Evolutionary conservation across 1,139 yeast genomes (phyloP).

Genomic region (Taphrina deformans): DNA sequence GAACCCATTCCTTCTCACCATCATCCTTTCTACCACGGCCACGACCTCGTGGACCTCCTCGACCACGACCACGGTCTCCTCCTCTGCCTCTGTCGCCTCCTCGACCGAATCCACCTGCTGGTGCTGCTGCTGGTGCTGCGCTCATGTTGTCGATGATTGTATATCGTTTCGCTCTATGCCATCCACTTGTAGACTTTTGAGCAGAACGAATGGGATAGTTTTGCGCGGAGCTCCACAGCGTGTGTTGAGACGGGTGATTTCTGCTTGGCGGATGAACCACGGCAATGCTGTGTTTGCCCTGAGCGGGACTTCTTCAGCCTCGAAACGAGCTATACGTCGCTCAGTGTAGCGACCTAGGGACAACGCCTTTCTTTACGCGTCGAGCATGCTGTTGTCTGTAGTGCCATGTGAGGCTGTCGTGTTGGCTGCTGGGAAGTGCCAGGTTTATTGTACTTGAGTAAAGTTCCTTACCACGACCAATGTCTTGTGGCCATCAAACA

Average conservation of each 20-base stretch:
- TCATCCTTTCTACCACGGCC: constrained; percentile 63
- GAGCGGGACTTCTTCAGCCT: background rate
- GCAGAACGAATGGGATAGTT: constrained; percentile 1
- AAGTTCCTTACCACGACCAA: too few species aligned
- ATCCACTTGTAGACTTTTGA: constrained; percentile 7
- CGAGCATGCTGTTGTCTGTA: too few species aligned
- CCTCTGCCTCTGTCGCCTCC: constrained; percentile 38
- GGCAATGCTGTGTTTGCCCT: background rate
- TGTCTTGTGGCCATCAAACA: too few species aligned
- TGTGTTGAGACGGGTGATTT: background rate
- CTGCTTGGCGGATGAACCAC: background rate
- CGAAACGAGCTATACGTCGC: background rate
- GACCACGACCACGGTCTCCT: constrained; percentile 45
- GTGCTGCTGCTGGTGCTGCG: constrained; percentile 33
- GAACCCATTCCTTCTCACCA: constrained; percentile 99
- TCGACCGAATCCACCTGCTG: constrained; percentile 32
- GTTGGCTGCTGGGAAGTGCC: too few species aligned
- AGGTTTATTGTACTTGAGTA: too few species aligned
- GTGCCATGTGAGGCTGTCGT: too few species aligned
- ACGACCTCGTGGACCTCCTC: constrained; percentile 60
- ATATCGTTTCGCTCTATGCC: background rate
- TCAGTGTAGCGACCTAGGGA: too few species aligned
- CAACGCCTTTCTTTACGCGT: too few species aligned
- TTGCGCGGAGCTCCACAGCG: background rate
- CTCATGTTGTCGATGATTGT: constrained; percentile 15